Conservation (phyloP, 768 basidiomycete species). For the Leccinellum luteum region DNA sequence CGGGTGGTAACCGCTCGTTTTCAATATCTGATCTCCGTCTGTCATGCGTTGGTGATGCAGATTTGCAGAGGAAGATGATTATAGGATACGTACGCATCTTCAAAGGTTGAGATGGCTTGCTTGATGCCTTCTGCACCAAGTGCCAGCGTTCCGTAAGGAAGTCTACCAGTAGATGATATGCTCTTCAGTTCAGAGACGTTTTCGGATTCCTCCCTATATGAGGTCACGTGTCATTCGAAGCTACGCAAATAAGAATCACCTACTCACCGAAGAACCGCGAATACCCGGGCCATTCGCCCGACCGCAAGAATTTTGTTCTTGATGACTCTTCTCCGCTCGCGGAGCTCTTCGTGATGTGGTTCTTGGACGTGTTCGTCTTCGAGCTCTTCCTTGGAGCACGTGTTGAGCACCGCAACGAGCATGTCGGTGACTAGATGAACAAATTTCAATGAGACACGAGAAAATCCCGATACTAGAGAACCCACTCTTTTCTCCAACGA, state of each 20-base stretch:
- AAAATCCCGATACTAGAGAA: slow-evolving; percentile 2
- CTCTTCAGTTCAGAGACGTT: slow-evolving; percentile 71
- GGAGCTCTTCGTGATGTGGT: slow-evolving; percentile 27
- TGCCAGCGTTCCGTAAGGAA: slow-evolving; percentile 56
- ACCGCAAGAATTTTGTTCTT: slow-evolving; percentile 74
- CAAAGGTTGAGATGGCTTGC: slow-evolving; percentile 64
- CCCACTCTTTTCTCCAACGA: slow-evolving; percentile 95
- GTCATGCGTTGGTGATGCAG: background rate
- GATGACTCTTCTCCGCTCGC: slow-evolving; percentile 53
- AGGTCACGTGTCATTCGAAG: background rate
- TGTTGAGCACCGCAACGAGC: slow-evolving; percentile 94
- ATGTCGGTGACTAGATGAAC: slow-evolving; percentile 82
- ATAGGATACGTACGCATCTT: slow-evolving; percentile 54
- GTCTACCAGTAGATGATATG: slow-evolving; percentile 45
- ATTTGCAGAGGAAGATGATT: background rate
- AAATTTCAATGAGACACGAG: background rate
- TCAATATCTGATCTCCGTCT: slow-evolving; percentile 29
- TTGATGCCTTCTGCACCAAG: slow-evolving; percentile 70
- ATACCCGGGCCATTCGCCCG: slow-evolving; percentile 66
- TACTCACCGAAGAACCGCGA: slow-evolving; percentile 60
- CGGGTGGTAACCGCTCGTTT: slow-evolving; percentile 28
- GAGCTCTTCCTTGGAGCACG: slow-evolving; percentile 93
- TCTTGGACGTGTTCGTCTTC: slow-evolving; percentile 57
- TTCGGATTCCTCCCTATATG: slow-evolving; percentile 58
- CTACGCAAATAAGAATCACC: too few relatives aligned